Conservation (phyloP, 345 rosid genomes). For the Nasturtium officinale region DNA sequence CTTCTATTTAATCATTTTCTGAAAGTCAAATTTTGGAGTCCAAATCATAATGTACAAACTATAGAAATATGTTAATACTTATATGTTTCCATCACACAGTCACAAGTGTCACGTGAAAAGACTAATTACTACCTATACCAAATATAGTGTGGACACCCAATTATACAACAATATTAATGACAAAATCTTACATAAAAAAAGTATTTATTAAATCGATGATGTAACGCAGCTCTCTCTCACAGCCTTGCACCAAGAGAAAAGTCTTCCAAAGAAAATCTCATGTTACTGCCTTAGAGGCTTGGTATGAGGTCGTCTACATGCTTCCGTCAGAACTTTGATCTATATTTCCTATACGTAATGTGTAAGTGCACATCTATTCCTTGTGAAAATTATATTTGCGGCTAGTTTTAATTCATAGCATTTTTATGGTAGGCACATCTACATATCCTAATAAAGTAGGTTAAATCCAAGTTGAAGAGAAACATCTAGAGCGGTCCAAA, state of each 20-base stretch:
- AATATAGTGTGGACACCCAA: neutral
- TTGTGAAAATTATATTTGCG: neutral
- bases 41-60: neutral
- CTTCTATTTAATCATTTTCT: neutral
- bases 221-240: slow-evolving; percentile 1
- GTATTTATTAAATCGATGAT: neutral
- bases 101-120: slow-evolving; percentile 2
- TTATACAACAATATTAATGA: neutral
- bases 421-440: neutral
- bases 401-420: neutral
- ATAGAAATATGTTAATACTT: neutral
- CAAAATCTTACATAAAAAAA: neutral
- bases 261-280: slow-evolving; percentile 22
- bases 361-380: neutral
- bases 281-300: slow-evolving; percentile 5
- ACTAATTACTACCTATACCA: neutral
- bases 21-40: neutral
- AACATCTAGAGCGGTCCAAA: neutral
- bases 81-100: slow-evolving; percentile 15
- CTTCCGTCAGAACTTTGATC: neutral
- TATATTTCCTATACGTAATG: neutral
- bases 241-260: slow-evolving; percentile 12
- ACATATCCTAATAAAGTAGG: neutral
- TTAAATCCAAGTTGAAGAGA: neutral
- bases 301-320: slow-evolving; percentile 4